Evolutionary conservation across 192 early-diverging fungal species (phyloP).

Genomic region (Coemansia sp.): DNA sequence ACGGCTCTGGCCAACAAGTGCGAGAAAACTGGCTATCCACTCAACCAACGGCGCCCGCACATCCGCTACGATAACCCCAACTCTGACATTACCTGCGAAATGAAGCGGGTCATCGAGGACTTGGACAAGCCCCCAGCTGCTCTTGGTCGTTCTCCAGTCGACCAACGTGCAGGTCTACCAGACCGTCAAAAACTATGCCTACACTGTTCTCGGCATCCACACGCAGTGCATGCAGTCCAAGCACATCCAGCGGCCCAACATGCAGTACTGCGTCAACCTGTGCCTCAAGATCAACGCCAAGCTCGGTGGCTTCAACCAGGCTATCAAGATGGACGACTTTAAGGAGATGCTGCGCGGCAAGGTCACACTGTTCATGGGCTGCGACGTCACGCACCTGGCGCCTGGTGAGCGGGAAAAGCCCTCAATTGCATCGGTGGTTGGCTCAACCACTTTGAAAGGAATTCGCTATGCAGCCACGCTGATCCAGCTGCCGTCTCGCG

Average conservation of each 20-base stretch:
- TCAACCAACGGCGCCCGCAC: constrained; percentile 46
- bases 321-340: constrained; percentile 49
- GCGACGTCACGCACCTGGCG: constrained; percentile 83
- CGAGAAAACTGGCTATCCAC: constrained; percentile 69
- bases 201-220: constrained; percentile 83
- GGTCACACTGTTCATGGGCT: constrained; percentile 86
- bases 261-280: constrained; percentile 94
- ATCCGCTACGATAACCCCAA: constrained; percentile 55
- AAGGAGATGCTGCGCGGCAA: constrained; percentile 59
- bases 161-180: constrained; percentile 78
- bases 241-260: constrained; percentile 71
- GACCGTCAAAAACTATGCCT: constrained; percentile 82
- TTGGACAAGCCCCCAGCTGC: constrained; percentile 70
- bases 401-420: constrained; percentile 64
- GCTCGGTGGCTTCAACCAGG: constrained; percentile 85
- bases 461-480: constrained; percentile 62
- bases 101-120: constrained; percentile 67
- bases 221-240: constrained; percentile 90
- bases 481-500: constrained; percentile 65
- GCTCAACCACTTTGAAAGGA: constrained; percentile 61
- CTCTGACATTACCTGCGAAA: constrained; percentile 64
- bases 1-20: constrained; percentile 70
- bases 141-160: constrained; percentile 79
- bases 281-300: constrained; percentile 94
- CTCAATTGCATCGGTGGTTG: constrained; percentile 77